Conservation (phyloP, 2,329 filamentous ascomycete genomes). For the Fusarium tanahbumbuense region DNA sequence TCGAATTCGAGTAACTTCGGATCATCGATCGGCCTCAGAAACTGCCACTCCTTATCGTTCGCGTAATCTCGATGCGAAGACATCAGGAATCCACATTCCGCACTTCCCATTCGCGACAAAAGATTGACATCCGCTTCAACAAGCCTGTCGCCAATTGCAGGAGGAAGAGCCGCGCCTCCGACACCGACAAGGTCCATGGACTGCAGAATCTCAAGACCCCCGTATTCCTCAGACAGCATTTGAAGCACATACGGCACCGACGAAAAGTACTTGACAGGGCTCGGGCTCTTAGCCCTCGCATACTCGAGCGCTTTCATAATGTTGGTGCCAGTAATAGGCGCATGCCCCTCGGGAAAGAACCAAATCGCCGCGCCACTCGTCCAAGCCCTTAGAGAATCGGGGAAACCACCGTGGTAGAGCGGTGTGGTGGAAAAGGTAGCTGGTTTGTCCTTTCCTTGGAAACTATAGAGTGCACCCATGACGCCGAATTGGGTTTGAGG, state of each 20-base stretch:
- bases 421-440: conserved; percentile 74
- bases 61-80: conserved; percentile 69
- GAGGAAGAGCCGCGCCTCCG: conserved; percentile 69
- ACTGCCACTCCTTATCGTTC: conserved; percentile 70
- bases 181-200: conserved; percentile 72
- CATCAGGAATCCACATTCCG: conserved; percentile 74
- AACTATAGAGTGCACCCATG: conserved; percentile 64
- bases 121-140: conserved; percentile 64
- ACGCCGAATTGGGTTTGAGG: conserved; percentile 66
- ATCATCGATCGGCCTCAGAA: conserved; percentile 58
- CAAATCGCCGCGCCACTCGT: conserved; percentile 69
- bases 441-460: conserved; percentile 50
- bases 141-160: conserved; percentile 63
- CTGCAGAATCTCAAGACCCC: conserved; percentile 57
- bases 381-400: conserved; percentile 72
- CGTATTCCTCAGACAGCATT: conserved; percentile 59
- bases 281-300: conserved; percentile 45
- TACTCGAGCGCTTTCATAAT: conserved; percentile 60
- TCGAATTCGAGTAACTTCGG: conserved; percentile 58
- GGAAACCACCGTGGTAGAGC: conserved; percentile 73
- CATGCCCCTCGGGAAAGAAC: conserved; percentile 68
- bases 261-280: conserved; percentile 66
- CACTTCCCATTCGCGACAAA: conserved; percentile 72
- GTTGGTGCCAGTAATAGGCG: conserved; percentile 67
- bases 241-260: conserved; percentile 70